Evolutionary conservation across 495 filamentous ascomycete species (phyloP).

Genomic region (Melanomma pulvis-pyrius): DNA sequence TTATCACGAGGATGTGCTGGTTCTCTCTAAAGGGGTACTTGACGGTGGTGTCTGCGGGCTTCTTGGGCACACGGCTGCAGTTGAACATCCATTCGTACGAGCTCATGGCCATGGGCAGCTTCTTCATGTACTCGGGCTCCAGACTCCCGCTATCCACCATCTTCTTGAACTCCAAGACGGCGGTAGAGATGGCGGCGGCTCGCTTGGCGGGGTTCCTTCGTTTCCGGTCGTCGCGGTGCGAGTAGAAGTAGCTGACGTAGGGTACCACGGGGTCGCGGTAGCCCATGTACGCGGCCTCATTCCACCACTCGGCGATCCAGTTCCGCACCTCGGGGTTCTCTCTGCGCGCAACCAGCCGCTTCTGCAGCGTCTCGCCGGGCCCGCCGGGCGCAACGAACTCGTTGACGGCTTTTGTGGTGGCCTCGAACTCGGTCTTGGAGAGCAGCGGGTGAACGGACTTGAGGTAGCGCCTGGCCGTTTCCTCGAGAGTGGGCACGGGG

Average conservation of each 20-base stretch:
- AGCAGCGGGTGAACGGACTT: slow-evolving; percentile 88
- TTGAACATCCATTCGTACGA: slow-evolving; percentile 99
- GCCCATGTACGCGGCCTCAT: slow-evolving; percentile 82
- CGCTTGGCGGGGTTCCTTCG: slow-evolving; percentile 88
- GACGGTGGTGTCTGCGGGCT: slow-evolving; percentile 76
- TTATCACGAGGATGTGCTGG: slow-evolving; percentile 83
- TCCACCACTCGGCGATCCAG: slow-evolving; percentile 99
- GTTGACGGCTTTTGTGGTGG: slow-evolving; percentile 78
- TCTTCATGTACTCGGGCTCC: slow-evolving; percentile 98
- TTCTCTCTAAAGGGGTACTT: slow-evolving; percentile 76
- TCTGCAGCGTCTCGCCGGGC: slow-evolving; percentile 81
- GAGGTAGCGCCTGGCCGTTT: slow-evolving; percentile 87
- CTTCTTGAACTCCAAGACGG: slow-evolving; percentile 88
- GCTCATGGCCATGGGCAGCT: slow-evolving; percentile 93
- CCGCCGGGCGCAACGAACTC: slow-evolving; percentile 83
- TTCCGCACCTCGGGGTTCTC: slow-evolving; percentile 85
- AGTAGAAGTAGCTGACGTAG: slow-evolving; percentile 99
- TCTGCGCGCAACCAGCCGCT: slow-evolving; percentile 78
- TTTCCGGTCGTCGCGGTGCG: slow-evolving; percentile 88
- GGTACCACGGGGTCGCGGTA: slow-evolving; percentile 97
- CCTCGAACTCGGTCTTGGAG: slow-evolving; percentile 69
- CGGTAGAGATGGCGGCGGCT: slow-evolving; percentile 85
- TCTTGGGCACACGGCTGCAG: slow-evolving; percentile 80
- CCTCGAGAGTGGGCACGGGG: slow-evolving; percentile 90
- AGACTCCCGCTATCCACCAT: slow-evolving; percentile 80